Evolutionary conservation across 176 grass and related monocot genomes (phyloP).

Genomic region (Panicum miliaceum): DNA sequence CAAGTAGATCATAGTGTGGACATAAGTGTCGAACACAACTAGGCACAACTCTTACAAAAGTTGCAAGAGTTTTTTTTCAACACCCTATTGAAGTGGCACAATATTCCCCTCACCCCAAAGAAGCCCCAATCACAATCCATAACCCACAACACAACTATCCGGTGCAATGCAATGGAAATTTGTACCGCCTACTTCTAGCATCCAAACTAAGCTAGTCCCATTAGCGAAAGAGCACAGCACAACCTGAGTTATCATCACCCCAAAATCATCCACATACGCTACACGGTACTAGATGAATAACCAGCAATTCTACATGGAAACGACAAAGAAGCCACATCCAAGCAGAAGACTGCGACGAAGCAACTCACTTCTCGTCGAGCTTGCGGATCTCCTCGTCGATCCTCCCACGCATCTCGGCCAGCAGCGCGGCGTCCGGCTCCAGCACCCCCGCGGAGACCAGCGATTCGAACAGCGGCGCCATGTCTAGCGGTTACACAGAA

Average conservation of each 20-base stretch:
- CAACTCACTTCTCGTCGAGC: constrained; percentile 85
- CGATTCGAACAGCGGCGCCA: constrained; percentile 76
- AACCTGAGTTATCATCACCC: not conserved
- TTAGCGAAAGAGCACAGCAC: not conserved
- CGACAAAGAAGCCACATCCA: not conserved
- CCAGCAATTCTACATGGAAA: not conserved
- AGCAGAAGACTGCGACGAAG: not conserved
- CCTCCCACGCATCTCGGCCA: constrained; percentile 68
- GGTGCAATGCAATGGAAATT: not conserved
- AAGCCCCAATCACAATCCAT: not conserved
- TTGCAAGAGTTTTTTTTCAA: not conserved
- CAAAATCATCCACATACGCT: not conserved
- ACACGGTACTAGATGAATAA: not conserved
- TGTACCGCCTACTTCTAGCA: not conserved
- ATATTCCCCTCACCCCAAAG: not conserved
- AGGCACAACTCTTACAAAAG: not conserved
- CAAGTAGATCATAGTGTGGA: not conserved
- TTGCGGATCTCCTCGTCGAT: constrained; percentile 89
- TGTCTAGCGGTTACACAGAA: constrained; percentile 40
- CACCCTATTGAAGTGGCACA: not conserved
- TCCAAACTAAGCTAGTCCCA: not conserved
- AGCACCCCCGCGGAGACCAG: constrained; percentile 60
- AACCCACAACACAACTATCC: not conserved
- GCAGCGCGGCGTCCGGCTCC: constrained; percentile 65
- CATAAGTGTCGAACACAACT: not conserved